These are phyloP conservation scores for Globisporangium heterothallicum DNA, from an alignment of 352 stramenopile species.

Conservation along the genomic window DNA sequence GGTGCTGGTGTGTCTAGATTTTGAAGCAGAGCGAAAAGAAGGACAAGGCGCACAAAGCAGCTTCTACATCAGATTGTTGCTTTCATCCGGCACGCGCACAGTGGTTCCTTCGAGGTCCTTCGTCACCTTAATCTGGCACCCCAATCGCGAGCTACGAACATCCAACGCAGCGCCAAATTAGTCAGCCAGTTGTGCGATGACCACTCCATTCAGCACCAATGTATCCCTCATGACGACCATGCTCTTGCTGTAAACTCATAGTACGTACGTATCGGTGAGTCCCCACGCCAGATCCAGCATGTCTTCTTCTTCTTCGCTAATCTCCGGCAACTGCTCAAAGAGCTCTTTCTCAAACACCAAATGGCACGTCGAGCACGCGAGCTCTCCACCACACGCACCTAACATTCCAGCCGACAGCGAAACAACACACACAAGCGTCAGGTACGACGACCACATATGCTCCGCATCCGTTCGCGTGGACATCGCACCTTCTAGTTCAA, in stretches of 20 bases:
- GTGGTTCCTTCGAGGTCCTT: slow-evolving; percentile 83
- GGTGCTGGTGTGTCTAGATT: slow-evolving; percentile 2
- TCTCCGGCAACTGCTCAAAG: slow-evolving; percentile 83
- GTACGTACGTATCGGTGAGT: slow-evolving; percentile 90
- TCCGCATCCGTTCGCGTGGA: background rate
- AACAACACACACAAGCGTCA: background rate
- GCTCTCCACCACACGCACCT: slow-evolving; percentile 89
- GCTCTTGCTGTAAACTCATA: too few relatives aligned
- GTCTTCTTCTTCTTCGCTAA: slow-evolving; percentile 93
- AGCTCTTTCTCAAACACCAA: slow-evolving; percentile 88
- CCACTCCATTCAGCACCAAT: too few relatives aligned
- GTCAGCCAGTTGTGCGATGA: too few relatives aligned
- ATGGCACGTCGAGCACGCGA: slow-evolving; percentile 94
- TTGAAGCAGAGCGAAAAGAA: slow-evolving; percentile 1
- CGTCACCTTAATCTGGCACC: slow-evolving; percentile 89
- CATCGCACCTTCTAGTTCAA: slow-evolving; percentile 82
- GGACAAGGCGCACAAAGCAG: background rate
- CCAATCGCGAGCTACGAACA: slow-evolving; percentile 79
- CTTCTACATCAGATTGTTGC: slow-evolving; percentile 86
- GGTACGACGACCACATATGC: background rate
- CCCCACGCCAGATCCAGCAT: slow-evolving; percentile 94
- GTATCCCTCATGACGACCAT: too few relatives aligned
- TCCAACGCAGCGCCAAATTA: too few relatives aligned
- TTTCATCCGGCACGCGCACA: slow-evolving; percentile 85
- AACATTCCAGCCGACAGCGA: background rate